These are phyloP conservation scores for Polygonum maritimum DNA, from an alignment of 148 eudicot genomes.

Conservation along the genomic window DNA sequence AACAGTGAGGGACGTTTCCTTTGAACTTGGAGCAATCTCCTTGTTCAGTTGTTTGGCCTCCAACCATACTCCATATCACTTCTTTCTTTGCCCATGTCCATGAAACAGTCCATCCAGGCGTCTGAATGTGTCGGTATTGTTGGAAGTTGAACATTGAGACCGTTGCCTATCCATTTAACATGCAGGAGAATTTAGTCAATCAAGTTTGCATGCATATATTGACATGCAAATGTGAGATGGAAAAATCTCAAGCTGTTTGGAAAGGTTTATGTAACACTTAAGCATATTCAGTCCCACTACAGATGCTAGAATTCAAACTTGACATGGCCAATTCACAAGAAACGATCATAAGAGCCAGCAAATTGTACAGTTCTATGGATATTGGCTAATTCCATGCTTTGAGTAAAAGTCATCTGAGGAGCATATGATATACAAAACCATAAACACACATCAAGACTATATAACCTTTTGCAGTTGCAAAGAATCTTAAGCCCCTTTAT, in stretches of 20 bases:
- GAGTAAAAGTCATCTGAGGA: background rate
- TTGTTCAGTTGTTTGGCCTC: slow-evolving; percentile 62
- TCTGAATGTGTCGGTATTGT: slow-evolving; percentile 55
- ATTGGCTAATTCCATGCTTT: background rate
- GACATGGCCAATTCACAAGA: background rate
- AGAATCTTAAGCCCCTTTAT: background rate
- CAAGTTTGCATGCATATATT: background rate
- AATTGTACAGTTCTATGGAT: background rate
- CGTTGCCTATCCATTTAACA: slow-evolving; percentile 28
- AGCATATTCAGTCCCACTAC: background rate
- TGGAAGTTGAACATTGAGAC: slow-evolving; percentile 62
- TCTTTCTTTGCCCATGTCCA: slow-evolving; percentile 83
- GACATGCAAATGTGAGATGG: too few relatives aligned
- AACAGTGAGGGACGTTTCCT: slow-evolving; percentile 57
- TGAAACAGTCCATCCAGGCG: slow-evolving; percentile 62
- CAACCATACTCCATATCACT: slow-evolving; percentile 53
- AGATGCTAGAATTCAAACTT: background rate
- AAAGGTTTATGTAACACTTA: background rate
- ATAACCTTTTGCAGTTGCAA: background rate
- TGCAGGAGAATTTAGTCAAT: background rate
- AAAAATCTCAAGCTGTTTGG: too few relatives aligned
- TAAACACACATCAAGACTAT: background rate
- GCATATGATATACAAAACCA: background rate
- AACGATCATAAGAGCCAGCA: background rate
- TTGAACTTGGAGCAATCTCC: slow-evolving; percentile 63